Conservation (phyloP, 768 basidiomycete species). For the Termitomyces eurrhizus region DNA sequence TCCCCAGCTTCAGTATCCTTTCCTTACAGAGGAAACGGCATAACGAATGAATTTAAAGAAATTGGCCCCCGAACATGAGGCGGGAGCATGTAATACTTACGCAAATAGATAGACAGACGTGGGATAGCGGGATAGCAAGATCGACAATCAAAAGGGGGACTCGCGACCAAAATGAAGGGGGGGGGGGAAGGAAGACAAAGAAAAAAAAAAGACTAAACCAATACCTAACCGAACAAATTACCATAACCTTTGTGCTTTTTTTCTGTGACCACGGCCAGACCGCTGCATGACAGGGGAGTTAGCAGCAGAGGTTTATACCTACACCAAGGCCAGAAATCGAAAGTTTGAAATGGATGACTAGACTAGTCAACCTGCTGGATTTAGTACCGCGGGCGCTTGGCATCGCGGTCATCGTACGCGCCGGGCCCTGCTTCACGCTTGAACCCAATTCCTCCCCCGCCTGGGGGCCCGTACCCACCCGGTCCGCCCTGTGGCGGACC, state of each 20-base stretch:
- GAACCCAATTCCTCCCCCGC: slow-evolving; percentile 63
- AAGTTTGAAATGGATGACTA: background rate
- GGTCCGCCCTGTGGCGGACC: slow-evolving; percentile 17
- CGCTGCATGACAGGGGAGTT: slow-evolving; percentile 4
- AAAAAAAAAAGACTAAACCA: slow-evolving; percentile 7
- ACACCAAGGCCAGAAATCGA: slow-evolving; percentile 4
- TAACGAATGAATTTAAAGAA: background rate
- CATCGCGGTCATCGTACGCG: slow-evolving; percentile 79
- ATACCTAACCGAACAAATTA: slow-evolving; percentile 10
- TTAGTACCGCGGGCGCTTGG: slow-evolving; percentile 79
- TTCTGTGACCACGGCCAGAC: background rate
- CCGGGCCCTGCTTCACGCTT: slow-evolving; percentile 68
- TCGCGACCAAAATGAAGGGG: background rate
- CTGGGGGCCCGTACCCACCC: slow-evolving; percentile 33
- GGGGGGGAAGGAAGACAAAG: too few relatives aligned
- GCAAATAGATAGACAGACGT: slow-evolving; percentile 9
- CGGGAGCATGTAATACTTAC: slow-evolving; percentile 20
- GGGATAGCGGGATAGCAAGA: slow-evolving; percentile 7
- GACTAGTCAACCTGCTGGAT: slow-evolving; percentile 15
- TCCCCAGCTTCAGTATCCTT: too few relatives aligned
- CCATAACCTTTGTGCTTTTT: background rate
- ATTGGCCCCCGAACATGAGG: slow-evolving; percentile 16
- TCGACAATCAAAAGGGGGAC: background rate
- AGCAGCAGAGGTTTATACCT: slow-evolving; percentile 15
- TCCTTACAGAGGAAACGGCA: background rate